Evolutionary conservation across 2,329 filamentous ascomycete genomes (phyloP), one percentile per base, ranked within the genome.

Genomic region (Coniochaeta sp.): DNA sequence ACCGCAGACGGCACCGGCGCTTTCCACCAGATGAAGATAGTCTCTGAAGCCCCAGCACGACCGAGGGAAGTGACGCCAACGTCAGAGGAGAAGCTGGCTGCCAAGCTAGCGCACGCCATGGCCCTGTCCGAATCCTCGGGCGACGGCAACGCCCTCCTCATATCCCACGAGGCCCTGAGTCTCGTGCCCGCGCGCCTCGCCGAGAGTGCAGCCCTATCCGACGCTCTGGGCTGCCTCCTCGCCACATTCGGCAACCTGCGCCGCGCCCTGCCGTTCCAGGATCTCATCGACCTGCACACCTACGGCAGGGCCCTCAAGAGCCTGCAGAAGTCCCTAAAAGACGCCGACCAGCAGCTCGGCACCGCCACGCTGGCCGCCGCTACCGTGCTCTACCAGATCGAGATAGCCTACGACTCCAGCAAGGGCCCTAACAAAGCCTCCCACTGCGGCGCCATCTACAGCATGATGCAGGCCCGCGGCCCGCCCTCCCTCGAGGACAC

Each of bases 1-100:
- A 38, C 54, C 10, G 54, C 54, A 26, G 34, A 56, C 54, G 54
- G 54, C n/a, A 22, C 28, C 16, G 54, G 54, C 12, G 26, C 54
- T n/a, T 56, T 56, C 22, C 54, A 56, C n/a, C 54, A 56, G 30
- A 56, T 56, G 54, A 56, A 38, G 34, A 56, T 56, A 9, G 30
- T 56, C 24, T 32, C 30, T 38, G 54, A 38, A 8, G 26, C 26
- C 9, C 30, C 54, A 14, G 19, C 2, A 52, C 19, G 26, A 34
- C 22, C 54, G 17, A 19, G 54, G 26, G 54, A 56, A 36, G 30
- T 56, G n/a, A 56, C 54, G 17, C 54, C 54, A 24, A 36, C 54
- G 1, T 38, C 54, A 16, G 54, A 56, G 32, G 54, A 38, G 17
- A 56, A 56, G 54, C n/a, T 56, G 17, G 54, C 54, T 14, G 54